Evolutionary conservation across 306 rosid genomes (phyloP).

Genomic region (Castanospermum australe): DNA sequence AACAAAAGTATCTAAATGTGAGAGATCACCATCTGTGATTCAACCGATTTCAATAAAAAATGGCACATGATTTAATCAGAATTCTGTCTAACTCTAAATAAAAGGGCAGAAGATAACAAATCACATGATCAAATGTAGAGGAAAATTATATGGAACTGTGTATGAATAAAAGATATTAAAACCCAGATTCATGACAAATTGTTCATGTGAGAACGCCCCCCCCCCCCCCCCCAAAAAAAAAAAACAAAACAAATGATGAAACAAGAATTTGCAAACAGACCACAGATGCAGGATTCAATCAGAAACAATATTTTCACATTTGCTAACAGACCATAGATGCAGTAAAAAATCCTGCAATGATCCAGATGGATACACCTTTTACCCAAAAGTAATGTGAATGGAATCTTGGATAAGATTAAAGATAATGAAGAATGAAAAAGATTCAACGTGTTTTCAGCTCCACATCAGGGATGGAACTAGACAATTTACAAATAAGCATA

Average conservation of each 20-base stretch:
- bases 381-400: background rate
- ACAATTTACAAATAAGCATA: background rate
- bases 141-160: background rate
- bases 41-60: conserved; percentile 55
- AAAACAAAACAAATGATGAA: background rate
- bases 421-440: background rate
- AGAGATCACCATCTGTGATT: conserved; percentile 69
- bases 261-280: background rate
- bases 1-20: conserved; percentile 76
- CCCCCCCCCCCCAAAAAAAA: background rate
- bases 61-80: conserved; percentile 40
- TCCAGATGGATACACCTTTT: background rate
- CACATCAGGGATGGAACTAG: no score
- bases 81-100: conserved; percentile 40
- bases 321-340: background rate
- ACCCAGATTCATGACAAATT: background rate
- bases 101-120: conserved; percentile 1
- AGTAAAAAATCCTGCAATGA: background rate
- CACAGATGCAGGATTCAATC: background rate
- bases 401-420: background rate
- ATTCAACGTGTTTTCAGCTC: background rate
- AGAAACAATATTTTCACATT: conserved; percentile 1
- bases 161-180: background rate
- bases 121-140: conserved; percentile 2
- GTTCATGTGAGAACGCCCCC: background rate